Evolutionary conservation across 768 basidiomycete genomes (phyloP).

Genomic region (Tulasnella sp.): DNA sequence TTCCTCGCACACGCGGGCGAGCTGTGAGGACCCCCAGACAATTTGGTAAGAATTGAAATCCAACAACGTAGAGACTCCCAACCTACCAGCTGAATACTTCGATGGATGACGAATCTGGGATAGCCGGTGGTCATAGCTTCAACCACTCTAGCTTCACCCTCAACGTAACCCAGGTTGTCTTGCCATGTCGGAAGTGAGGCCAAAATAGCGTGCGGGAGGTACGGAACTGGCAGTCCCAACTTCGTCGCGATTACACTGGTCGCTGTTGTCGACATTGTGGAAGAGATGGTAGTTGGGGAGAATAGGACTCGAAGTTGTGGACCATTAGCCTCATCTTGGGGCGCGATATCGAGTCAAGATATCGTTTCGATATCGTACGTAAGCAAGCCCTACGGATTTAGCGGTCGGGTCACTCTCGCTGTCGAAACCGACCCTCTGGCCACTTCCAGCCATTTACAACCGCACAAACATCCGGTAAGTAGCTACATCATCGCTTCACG

Average conservation of each 20-base stretch:
- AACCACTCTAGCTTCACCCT: slow-evolving; percentile 71
- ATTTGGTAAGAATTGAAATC: neutral
- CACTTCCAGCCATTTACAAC: too few relatives aligned
- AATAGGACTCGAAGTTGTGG: too few relatives aligned
- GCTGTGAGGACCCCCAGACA: slow-evolving; percentile 38
- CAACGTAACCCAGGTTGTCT: slow-evolving; percentile 87
- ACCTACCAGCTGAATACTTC: slow-evolving; percentile 63
- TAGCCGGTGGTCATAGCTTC: slow-evolving; percentile 82
- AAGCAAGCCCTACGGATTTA: too few relatives aligned
- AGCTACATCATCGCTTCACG: too few relatives aligned
- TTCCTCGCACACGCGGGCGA: slow-evolving; percentile 64
- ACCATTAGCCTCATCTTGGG: too few relatives aligned
- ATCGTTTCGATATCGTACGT: too few relatives aligned
- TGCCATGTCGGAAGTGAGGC: slow-evolving; percentile 89
- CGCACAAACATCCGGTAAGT: too few relatives aligned
- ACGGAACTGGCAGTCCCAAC: slow-evolving; percentile 16
- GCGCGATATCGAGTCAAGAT: too few relatives aligned
- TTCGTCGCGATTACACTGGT: slow-evolving; percentile 2
- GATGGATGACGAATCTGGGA: slow-evolving; percentile 89
- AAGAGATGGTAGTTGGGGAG: neutral
- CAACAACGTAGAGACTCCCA: neutral
- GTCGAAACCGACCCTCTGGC: too few relatives aligned
- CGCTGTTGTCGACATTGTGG: neutral
- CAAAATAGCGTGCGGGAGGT: slow-evolving; percentile 75
- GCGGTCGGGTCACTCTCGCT: too few relatives aligned